A percentile compares a stretch with the other conserved stretches of the same genome.
Evolutionary conservation across 768 basidiomycete species (phyloP).

Genomic region (Lactarius akahatsu): DNA sequence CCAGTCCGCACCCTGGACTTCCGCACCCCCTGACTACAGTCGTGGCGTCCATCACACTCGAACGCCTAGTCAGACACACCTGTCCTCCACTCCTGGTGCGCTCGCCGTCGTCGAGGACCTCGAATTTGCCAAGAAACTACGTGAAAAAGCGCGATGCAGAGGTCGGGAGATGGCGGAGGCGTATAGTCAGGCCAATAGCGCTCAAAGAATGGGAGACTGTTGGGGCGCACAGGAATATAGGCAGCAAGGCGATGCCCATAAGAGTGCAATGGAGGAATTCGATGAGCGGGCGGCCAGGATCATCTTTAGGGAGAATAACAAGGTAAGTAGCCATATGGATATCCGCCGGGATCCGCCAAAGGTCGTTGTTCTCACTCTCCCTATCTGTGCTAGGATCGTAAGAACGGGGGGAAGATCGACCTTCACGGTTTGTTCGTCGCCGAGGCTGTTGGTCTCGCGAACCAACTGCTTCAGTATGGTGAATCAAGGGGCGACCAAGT

Average conservation of each 20-base stretch:
- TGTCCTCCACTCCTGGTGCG: background rate
- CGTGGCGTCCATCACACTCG: background rate
- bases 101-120: background rate
- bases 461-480: background rate
- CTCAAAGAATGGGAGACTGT: background rate
- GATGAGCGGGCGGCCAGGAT: constrained; percentile 11
- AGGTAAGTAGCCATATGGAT: constrained; percentile 6
- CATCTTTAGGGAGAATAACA: constrained; percentile 14
- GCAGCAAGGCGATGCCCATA: background rate
- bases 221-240: background rate
- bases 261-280: background rate
- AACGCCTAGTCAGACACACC: background rate
- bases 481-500: background rate
- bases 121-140: background rate
- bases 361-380: background rate
- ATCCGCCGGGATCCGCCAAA: background rate
- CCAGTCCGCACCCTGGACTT: background rate
- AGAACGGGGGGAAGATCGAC: background rate
- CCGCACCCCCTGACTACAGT: background rate
- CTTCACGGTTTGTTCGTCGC: constrained; percentile 12
- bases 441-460: constrained; percentile 5
- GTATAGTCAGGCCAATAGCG: background rate
- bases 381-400: background rate
- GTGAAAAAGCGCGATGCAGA: background rate
- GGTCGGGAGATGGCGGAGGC: background rate